These are phyloP conservation scores for Brassica carinata DNA, from an alignment of 345 rosid genomes.

Conservation along the genomic window DNA sequence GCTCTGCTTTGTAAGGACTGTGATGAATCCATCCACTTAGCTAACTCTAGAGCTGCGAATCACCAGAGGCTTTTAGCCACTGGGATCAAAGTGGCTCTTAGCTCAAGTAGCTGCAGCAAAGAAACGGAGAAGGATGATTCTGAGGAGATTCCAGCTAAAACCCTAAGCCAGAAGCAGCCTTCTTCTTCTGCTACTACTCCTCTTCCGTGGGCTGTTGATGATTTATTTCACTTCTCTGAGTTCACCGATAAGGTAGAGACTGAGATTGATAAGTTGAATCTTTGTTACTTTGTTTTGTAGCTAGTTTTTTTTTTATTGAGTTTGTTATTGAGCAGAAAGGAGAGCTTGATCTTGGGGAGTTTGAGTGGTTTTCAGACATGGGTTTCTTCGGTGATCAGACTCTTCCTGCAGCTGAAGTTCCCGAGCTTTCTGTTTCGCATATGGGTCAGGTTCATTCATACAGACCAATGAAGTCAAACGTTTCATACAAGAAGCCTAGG, in stretches of 20 bases:
- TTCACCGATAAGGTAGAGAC: conserved; percentile 66
- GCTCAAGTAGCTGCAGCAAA: conserved; percentile 57
- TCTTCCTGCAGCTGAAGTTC: conserved; percentile 83
- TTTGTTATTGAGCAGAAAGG: conserved; percentile 57
- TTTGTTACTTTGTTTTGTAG: background rate
- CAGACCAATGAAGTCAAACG: conserved; percentile 52
- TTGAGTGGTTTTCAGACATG: conserved; percentile 89
- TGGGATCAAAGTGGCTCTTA: conserved; percentile 81
- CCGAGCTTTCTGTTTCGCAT: conserved; percentile 64
- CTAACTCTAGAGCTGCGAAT: conserved; percentile 77
- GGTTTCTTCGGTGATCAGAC: conserved; percentile 67
- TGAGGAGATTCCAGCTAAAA: conserved; percentile 44
- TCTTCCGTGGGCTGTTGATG: conserved; percentile 80
- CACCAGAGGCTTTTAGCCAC: conserved; percentile 93
- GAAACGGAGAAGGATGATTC: conserved; percentile 45
- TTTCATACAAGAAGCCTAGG: conserved; percentile 79
- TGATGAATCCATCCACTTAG: conserved; percentile 75
- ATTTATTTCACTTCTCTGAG: conserved; percentile 71
- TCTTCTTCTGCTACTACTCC: conserved; percentile 34
- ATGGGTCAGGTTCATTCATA: conserved; percentile 39
- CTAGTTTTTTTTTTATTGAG: background rate
- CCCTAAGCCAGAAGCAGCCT: conserved; percentile 45
- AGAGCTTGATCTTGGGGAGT: conserved; percentile 68
- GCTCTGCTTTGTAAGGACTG: conserved; percentile 90
- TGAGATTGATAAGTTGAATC: background rate